phyloP scores from a whole-genome alignment of 192 early-diverging fungal genomes.

The Backusella tuberculispora region DNA sequence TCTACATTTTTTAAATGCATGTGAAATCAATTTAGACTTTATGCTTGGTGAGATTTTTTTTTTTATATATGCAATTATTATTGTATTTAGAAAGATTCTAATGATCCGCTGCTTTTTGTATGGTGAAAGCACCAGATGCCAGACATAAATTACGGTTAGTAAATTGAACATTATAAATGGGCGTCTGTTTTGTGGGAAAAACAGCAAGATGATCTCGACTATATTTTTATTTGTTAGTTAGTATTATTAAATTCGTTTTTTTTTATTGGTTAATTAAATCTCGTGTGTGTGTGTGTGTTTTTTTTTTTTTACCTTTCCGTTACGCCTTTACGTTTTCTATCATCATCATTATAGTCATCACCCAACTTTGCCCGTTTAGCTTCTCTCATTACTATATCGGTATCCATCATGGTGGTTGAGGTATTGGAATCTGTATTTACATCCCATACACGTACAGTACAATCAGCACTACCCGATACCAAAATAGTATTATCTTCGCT shows the following conservation, averaged over 20 bases:
- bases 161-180: conserved; percentile 84
- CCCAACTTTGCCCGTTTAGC: conserved; percentile 15
- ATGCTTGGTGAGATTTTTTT: too few relatives aligned
- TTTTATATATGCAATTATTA: background rate
- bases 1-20: background rate
- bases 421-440: conserved; percentile 57
- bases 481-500: conserved; percentile 80
- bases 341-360: conserved; percentile 8
- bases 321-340: conserved; percentile 32
- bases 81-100: background rate
- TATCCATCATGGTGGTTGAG: conserved; percentile 22
- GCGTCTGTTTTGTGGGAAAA: conserved; percentile 91
- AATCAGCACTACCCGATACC: conserved; percentile 85
- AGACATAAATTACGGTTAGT: conserved; percentile 86
- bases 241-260: background rate
- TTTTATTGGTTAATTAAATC: too few relatives aligned
- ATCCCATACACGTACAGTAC: conserved; percentile 92
- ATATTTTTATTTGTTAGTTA: background rate
- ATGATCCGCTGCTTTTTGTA: conserved; percentile 20
- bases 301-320: conserved; percentile 42
- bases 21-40: background rate
- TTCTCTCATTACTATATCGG: conserved; percentile 12
- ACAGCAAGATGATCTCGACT: conserved; percentile 64
- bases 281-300: too few relatives aligned
- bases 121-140: conserved; percentile 77